Conservation (phyloP, 352 stramenopile species). For the Phytophthora foliorum region DNA sequence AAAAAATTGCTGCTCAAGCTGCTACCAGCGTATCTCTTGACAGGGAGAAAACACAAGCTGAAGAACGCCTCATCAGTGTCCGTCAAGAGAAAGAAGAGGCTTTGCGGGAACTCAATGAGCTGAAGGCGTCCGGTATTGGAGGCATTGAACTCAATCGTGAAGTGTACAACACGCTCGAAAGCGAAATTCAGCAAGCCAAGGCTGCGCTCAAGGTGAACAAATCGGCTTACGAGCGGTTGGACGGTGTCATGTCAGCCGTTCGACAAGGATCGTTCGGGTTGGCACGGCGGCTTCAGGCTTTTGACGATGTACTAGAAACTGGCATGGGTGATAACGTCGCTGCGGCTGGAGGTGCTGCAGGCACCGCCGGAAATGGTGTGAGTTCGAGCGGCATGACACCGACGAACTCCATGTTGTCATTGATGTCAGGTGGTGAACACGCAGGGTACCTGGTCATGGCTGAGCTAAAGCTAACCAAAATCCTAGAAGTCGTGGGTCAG, state of each 20-base stretch:
- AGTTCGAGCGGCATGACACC: slow-evolving; percentile 21
- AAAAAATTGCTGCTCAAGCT: slow-evolving; percentile 76
- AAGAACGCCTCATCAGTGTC: slow-evolving; percentile 58
- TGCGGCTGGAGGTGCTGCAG: slow-evolving; percentile 2
- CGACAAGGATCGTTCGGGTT: slow-evolving; percentile 81
- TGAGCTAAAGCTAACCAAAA: slow-evolving; percentile 83
- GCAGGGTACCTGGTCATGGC: slow-evolving; percentile 64
- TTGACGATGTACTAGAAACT: slow-evolving; percentile 76
- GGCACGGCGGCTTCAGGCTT: slow-evolving; percentile 68
- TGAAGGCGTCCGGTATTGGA: slow-evolving; percentile 83
- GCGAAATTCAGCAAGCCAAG: slow-evolving; percentile 80
- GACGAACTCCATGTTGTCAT: slow-evolving; percentile 38
- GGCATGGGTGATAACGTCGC: slow-evolving; percentile 19
- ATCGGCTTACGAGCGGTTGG: slow-evolving; percentile 73
- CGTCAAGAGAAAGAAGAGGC: slow-evolving; percentile 76
- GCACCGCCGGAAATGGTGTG: slow-evolving; percentile 7
- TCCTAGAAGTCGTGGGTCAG: slow-evolving; percentile 82
- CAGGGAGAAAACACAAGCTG: slow-evolving; percentile 76
- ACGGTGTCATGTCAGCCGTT: slow-evolving; percentile 79
- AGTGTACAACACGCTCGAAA: slow-evolving; percentile 84
- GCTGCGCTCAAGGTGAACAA: slow-evolving; percentile 83
- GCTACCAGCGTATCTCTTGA: slow-evolving; percentile 71
- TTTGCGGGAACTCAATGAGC: slow-evolving; percentile 71
- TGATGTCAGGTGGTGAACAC: slow-evolving; percentile 56
- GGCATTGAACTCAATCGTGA: slow-evolving; percentile 84